Evolutionary conservation across 129 eudicot species (phyloP).

Genomic region (Heracleum sosnowskyi): DNA sequence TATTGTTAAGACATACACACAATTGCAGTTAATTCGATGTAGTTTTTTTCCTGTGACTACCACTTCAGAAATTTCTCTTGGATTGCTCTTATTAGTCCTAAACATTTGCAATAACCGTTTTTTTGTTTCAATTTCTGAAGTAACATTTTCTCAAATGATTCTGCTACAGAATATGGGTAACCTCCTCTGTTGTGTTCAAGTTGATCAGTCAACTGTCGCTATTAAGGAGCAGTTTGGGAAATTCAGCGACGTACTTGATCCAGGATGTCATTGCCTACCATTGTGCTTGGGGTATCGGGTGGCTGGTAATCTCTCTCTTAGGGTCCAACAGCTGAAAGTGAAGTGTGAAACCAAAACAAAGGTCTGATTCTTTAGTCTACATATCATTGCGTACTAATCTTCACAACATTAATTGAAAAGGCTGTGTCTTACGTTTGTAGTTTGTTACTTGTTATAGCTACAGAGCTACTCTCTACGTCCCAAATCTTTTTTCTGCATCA

Average conservation of each 20-base stretch:
- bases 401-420: neutral
- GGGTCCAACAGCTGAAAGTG: slow-evolving; percentile 80
- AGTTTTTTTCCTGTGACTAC: too few relatives aligned
- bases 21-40: too few relatives aligned
- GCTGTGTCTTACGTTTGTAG: neutral
- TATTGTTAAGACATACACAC: too few relatives aligned
- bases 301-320: slow-evolving; percentile 76
- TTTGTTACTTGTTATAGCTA: neutral
- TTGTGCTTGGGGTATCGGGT: slow-evolving; percentile 72
- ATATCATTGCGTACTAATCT: neutral
- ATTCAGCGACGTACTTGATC: slow-evolving; percentile 77
- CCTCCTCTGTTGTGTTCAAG: slow-evolving; percentile 59
- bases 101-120: neutral
- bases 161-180: slow-evolving; percentile 54
- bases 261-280: slow-evolving; percentile 88
- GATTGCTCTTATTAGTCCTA: neutral
- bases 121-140: neutral
- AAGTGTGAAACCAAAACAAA: slow-evolving; percentile 87
- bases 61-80: too few relatives aligned
- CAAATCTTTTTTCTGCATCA: neutral
- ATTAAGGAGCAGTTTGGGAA: slow-evolving; percentile 77
- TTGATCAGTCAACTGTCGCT: slow-evolving; percentile 87
- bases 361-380: slow-evolving; percentile 29
- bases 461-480: neutral
- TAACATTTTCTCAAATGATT: neutral